phyloP scores from a whole-genome alignment of 192 early-diverging fungal genomes.

The Paraglomus brasilianum region DNA sequence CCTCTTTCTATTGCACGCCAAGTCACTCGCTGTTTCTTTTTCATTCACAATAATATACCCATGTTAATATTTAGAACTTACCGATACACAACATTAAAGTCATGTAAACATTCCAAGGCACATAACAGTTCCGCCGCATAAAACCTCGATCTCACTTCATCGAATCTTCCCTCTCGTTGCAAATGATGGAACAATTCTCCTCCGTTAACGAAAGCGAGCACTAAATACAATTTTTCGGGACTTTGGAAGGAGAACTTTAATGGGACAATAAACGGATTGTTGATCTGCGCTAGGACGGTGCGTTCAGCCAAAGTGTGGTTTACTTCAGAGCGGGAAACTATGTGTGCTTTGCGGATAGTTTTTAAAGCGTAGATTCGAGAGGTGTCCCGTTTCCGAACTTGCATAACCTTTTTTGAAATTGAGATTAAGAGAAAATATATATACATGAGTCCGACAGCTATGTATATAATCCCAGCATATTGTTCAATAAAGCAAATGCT shows the following conservation, averaged over 20 bases:
- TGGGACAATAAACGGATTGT: conserved; percentile 92
- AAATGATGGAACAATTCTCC: conserved; percentile 97
- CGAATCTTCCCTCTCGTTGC: conserved; percentile 84
- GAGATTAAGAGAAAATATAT: too few relatives aligned
- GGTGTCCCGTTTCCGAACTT: conserved; percentile 89
- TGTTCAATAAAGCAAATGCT: neutral
- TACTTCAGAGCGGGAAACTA: conserved; percentile 90
- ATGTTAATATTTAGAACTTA: conserved; percentile 59
- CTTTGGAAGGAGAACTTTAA: conserved; percentile 95
- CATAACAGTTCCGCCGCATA: conserved; percentile 91
- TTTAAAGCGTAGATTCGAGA: conserved; percentile 98
- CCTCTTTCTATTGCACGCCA: too few relatives aligned
- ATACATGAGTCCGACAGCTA: too few relatives aligned
- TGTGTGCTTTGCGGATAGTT: conserved; percentile 89
- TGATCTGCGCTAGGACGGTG: conserved; percentile 85
- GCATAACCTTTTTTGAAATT: conserved; percentile 66
- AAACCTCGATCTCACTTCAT: conserved; percentile 85
- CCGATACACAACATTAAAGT: conserved; percentile 82
- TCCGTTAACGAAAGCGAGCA: conserved; percentile 93
- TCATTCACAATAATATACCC: too few relatives aligned
- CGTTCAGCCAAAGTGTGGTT: conserved; percentile 93
- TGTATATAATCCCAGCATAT: too few relatives aligned
- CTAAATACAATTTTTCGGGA: conserved; percentile 92
- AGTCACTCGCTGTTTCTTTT: too few relatives aligned
- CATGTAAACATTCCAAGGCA: conserved; percentile 91